Evolutionary conservation across 352 stramenopile species (phyloP).

Genomic region (Globisporangium okanoganense): DNA sequence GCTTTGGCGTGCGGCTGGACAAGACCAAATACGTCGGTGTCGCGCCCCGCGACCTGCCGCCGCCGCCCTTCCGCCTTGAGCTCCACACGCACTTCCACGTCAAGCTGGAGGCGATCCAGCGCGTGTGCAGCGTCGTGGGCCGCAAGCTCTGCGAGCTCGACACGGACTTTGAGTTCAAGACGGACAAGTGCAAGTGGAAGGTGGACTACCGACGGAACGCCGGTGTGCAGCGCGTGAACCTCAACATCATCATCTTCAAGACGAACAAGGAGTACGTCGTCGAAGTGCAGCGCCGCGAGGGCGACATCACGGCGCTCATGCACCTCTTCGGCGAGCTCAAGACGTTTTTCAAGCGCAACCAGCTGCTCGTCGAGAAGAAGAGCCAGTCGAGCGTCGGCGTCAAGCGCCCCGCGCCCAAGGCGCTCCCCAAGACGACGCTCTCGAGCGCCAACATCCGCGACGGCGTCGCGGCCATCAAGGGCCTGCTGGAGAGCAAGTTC

Average conservation of each 20-base stretch:
- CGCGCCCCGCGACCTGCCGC: slow-evolving; percentile 58
- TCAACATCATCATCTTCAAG: slow-evolving; percentile 83
- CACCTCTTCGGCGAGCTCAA: slow-evolving; percentile 75
- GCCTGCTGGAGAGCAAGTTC: slow-evolving; percentile 74
- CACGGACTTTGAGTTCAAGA: slow-evolving; percentile 84
- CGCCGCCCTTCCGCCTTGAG: slow-evolving; percentile 76
- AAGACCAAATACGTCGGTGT: slow-evolving; percentile 77
- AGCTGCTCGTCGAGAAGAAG: slow-evolving; percentile 72
- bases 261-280: slow-evolving; percentile 67
- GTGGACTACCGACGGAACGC: slow-evolving; percentile 62
- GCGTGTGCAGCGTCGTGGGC: slow-evolving; percentile 69
- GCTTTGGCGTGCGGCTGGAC: slow-evolving; percentile 60
- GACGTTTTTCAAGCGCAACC: slow-evolving; percentile 67
- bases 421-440: slow-evolving; percentile 43
- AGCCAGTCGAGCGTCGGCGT: slow-evolving; percentile 31
- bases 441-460: slow-evolving; percentile 47
- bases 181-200: slow-evolving; percentile 88
- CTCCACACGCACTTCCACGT: slow-evolving; percentile 87
- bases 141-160: slow-evolving; percentile 83
- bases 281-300: slow-evolving; percentile 71
- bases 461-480: slow-evolving; percentile 57
- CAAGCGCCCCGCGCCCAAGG: slow-evolving; percentile 69
- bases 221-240: slow-evolving; percentile 52
- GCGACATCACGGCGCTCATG: slow-evolving; percentile 82
- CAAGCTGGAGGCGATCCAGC: slow-evolving; percentile 72